Evolutionary conservation across 2,329 filamentous ascomycete genomes (phyloP).

Genomic region (Orbilia brochopaga): DNA sequence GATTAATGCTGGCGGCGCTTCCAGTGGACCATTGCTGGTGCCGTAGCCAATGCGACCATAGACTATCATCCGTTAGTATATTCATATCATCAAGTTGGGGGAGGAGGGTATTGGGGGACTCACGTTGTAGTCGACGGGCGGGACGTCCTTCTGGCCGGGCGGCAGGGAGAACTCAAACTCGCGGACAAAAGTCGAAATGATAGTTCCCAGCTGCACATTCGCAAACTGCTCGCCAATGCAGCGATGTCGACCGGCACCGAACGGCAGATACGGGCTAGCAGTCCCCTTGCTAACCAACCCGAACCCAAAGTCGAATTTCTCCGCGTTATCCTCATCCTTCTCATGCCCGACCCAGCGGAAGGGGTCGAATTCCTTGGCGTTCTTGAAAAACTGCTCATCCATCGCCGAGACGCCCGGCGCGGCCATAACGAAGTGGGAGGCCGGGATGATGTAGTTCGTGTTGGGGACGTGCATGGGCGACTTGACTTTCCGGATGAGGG

Average conservation of each 20-base stretch:
- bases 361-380: slow-evolving; percentile 67
- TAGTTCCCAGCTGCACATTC: slow-evolving; percentile 71
- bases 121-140: slow-evolving; percentile 67
- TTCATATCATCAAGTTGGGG: background rate
- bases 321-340: slow-evolving; percentile 59
- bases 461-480: slow-evolving; percentile 67
- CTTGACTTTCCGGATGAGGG: slow-evolving; percentile 75
- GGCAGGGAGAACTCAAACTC: slow-evolving; percentile 67
- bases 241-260: slow-evolving; percentile 74
- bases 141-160: slow-evolving; percentile 65
- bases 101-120: slow-evolving; percentile 2
- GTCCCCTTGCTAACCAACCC: slow-evolving; percentile 68
- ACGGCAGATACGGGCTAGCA: slow-evolving; percentile 70
- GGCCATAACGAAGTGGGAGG: slow-evolving; percentile 63
- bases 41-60: slow-evolving; percentile 47
- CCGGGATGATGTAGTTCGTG: slow-evolving; percentile 65
- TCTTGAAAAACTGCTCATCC: slow-evolving; percentile 67
- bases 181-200: slow-evolving; percentile 68
- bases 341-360: slow-evolving; percentile 65
- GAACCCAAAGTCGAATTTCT: slow-evolving; percentile 69
- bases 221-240: slow-evolving; percentile 80
- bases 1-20: slow-evolving; percentile 50
- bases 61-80: slow-evolving; percentile 29
- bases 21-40: slow-evolving; percentile 51
- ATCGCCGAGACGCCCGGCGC: slow-evolving; percentile 61